Conservation (phyloP, 2,329 filamentous ascomycete species). For the Scedosporium apiospermum region DNA sequence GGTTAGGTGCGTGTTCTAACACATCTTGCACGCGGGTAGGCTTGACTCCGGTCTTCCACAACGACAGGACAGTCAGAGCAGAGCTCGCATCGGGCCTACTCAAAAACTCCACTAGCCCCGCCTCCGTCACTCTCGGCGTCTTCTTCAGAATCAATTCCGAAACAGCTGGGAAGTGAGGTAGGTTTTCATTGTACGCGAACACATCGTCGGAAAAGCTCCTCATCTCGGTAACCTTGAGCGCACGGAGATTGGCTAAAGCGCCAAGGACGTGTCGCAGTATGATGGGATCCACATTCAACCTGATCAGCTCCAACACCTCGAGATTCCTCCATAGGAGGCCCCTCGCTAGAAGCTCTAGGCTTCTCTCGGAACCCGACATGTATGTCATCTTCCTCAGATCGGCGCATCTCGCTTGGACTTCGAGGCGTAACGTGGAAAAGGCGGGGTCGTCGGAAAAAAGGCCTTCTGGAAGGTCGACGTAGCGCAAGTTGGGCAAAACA, state of each 20-base stretch:
- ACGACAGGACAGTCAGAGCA: conserved; percentile 56
- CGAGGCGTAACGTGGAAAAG: conserved; percentile 68
- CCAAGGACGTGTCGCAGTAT: conserved; percentile 63
- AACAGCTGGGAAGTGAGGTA: conserved; percentile 66
- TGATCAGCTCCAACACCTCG: conserved; percentile 62
- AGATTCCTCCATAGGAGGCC: conserved; percentile 60
- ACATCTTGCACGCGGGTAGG: conserved; percentile 52
- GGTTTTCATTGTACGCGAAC: conserved; percentile 54
- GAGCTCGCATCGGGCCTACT: conserved; percentile 47
- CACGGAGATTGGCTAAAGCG: conserved; percentile 56
- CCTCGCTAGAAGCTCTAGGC: conserved; percentile 59
- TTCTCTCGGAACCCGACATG: conserved; percentile 65
- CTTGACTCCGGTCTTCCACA: conserved; percentile 63
- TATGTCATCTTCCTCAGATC: conserved; percentile 88
- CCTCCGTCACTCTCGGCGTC: conserved; percentile 59
- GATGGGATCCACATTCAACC: conserved; percentile 59
- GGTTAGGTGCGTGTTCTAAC: conserved; percentile 44
- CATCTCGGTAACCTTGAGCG: conserved; percentile 65
- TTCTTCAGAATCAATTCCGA: conserved; percentile 65
- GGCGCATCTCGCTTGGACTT: conserved; percentile 74
- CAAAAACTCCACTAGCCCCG: conserved; percentile 62
- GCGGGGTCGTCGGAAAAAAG: conserved; percentile 72
- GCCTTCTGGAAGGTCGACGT: conserved; percentile 83
- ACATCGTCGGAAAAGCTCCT: conserved; percentile 65
- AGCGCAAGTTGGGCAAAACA: conserved; percentile 74